Evolutionary conservation across 1,139 yeast species (phyloP).

Genomic region (Kodamaea arcana): DNA sequence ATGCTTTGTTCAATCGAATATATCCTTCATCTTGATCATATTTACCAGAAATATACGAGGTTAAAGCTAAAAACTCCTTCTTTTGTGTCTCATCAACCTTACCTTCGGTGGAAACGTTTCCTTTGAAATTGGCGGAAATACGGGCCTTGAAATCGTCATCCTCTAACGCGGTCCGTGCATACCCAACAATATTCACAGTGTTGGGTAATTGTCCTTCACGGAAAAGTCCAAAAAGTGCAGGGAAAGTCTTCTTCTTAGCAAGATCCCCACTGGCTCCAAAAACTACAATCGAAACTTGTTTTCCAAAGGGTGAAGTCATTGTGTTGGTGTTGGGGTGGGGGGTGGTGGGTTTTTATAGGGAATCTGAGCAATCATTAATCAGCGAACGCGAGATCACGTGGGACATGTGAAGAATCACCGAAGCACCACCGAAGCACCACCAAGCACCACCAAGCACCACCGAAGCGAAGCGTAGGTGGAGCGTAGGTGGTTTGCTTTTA

Average conservation of each 20-base stretch:
- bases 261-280: constrained; percentile 97
- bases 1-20: constrained; percentile 47
- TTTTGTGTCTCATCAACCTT: constrained; percentile 27
- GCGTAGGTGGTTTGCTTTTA: too few species aligned
- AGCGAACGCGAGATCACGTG: not conserved
- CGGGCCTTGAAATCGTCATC: constrained; percentile 65
- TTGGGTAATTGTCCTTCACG: constrained; percentile 78
- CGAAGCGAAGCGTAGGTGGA: too few species aligned
- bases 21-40: constrained; percentile 81
- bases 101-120: constrained; percentile 43
- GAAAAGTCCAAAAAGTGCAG: constrained; percentile 67
- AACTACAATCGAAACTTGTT: constrained; percentile 71
- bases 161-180: constrained; percentile 77
- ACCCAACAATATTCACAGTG: constrained; percentile 76
- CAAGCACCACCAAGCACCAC: too few species aligned
- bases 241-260: constrained; percentile 93
- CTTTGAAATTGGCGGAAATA: constrained; percentile 63
- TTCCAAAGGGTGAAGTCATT: constrained; percentile 39
- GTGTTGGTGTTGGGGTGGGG: not conserved
- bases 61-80: constrained; percentile 59
- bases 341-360: too few species aligned
- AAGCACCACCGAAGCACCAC: too few species aligned
- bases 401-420: not conserved
- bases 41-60: constrained; percentile 69
- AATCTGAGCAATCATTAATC: not conserved